Percentiles rank a stretch among this genome's conserved stretches.
Evolutionary conservation across 306 rosid species (phyloP).

Genomic region (Inga laurina): DNA sequence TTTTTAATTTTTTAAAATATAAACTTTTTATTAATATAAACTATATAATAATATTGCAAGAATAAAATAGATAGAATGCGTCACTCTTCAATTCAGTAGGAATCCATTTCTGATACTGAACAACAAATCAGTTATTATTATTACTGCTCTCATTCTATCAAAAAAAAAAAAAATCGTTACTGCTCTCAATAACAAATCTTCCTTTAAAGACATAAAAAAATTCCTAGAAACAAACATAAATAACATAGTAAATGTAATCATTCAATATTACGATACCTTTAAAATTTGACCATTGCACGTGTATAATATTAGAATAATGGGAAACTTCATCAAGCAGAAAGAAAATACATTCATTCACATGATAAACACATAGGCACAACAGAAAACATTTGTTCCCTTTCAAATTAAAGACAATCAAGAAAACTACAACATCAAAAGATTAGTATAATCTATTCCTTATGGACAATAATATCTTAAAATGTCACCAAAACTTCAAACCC

Average conservation of each 20-base stretch:
- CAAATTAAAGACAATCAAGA: neutral
- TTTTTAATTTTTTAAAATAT: too few relatives aligned
- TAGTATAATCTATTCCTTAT: neutral
- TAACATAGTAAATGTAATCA: neutral
- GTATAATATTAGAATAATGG: neutral
- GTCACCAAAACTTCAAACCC: conserved; percentile 18
- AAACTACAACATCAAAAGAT: neutral
- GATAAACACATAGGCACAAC: neutral
- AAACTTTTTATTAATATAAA: too few relatives aligned
- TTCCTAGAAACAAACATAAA: neutral
- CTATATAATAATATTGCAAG: neutral
- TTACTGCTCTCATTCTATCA: neutral
- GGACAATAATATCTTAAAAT: conserved; percentile 23
- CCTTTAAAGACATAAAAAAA: neutral
- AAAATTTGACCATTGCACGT: neutral
- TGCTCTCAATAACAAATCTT: neutral
- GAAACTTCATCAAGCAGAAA: neutral
- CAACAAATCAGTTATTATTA: neutral
- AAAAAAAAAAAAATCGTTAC: too few relatives aligned
- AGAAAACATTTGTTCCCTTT: neutral
- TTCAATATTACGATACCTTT: too few relatives aligned
- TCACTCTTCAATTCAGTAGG: neutral
- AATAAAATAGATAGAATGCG: neutral
- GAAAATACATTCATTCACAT: neutral
- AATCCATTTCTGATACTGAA: neutral